Evolutionary conservation across 2,329 filamentous ascomycete species (phyloP).

Genomic region (Zymoseptoria ardabiliae): DNA sequence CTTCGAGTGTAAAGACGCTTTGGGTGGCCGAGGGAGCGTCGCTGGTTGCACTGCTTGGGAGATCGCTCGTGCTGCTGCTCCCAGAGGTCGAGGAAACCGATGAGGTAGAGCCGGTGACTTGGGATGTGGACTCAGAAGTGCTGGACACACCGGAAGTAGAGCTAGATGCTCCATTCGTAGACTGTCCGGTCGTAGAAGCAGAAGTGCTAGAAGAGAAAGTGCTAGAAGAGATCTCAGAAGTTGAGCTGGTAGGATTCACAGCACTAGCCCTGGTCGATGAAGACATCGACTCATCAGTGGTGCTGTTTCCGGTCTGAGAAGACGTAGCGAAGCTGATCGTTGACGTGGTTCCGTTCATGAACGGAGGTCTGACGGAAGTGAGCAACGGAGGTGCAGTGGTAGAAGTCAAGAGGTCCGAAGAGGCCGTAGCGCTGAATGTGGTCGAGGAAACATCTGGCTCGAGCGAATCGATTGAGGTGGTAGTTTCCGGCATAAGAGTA

Average conservation of each 20-base stretch:
- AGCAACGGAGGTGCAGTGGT: neutral
- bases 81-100: no score
- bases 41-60: neutral
- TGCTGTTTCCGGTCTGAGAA: neutral
- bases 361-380: no score
- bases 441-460: neutral
- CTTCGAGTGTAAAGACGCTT: neutral
- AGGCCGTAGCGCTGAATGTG: no score
- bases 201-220: neutral
- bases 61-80: neutral
- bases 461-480: neutral
- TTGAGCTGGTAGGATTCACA: no score
- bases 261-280: no score
- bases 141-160: no score
- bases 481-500: neutral
- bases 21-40: neutral
- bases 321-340: slow-evolving; percentile 14
- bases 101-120: no score
- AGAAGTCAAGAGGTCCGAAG: neutral
- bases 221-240: neutral
- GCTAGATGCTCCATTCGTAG: no score
- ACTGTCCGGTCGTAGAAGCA: neutral
- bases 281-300: no score
- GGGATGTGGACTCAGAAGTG: no score
- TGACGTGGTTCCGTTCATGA: slow-evolving; percentile 10